Evolutionary conservation across 2,329 filamentous ascomycete genomes (phyloP), one percentile per base, ranked within the genome.

Genomic region (Arthrobotrys sinensis): DNA sequence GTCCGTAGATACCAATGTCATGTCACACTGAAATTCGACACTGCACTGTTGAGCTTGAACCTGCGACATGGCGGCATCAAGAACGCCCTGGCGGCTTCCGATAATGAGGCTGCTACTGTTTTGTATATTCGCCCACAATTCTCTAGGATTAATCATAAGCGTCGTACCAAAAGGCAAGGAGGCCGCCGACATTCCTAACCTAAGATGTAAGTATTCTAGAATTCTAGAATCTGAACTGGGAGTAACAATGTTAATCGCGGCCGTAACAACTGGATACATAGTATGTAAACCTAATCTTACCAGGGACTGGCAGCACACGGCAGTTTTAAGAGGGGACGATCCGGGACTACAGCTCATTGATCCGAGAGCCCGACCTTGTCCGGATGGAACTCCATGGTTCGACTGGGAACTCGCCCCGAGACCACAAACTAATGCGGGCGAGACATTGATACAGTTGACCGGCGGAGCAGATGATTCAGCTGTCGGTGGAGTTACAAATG

Each of bases 391-490:
- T 6, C 65, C 65, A 2, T 65, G 65, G 3, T 76, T 55, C 46
- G 55, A 45, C n/a, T 76, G 72, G 72, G 72, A 69, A 12, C 36
- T 70, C 8, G 55, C 55, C 16, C 65, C 55, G n/a, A 70, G 24
- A 8, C 36, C 14, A 16, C 19, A 53, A 34, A 69, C 72, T 24
- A 16, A 24, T 28, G 46, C 63, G 10, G 55, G 57, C 6, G 65
- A 69, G 8, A 76, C 64, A 0, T 60, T 76, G 38, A 69, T 76
- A 5, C 65, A 76, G n/a, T 46, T 76, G n/a, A 76, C 55, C 1
- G 64, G 72, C 0, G 65, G 72, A 6, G 46, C 55, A 1, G 45
- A 65, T 48, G 53, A 46, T 8, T 28, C 43, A 3, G 36, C 4
- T 4, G 40, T 65, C 16, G 24, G 55, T 6, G 72, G 72, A 2